Evolutionary conservation across 2,329 filamentous ascomycete genomes (phyloP).

Genomic region (Calonectria montana): DNA sequence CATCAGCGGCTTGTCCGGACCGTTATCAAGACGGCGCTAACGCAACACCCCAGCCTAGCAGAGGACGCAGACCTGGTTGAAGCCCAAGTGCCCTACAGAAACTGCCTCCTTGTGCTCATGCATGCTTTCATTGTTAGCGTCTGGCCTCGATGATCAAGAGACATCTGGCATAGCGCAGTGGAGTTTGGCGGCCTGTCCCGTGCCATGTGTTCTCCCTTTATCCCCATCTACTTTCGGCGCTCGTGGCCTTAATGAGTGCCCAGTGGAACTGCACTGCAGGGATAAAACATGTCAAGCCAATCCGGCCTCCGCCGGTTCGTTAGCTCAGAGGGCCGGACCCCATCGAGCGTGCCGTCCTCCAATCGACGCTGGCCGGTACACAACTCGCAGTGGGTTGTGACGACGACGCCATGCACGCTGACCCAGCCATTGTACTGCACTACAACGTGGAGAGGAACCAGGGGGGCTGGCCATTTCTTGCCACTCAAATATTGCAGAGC

Average conservation of each 20-base stretch:
- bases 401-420: background rate
- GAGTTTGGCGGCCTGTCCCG: background rate
- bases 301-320: background rate
- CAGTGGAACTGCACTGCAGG: background rate
- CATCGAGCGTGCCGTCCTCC: background rate
- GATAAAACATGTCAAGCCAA: background rate
- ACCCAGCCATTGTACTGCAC: background rate
- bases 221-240: background rate
- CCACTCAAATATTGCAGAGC: constrained; percentile 5
- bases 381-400: background rate
- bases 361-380: background rate
- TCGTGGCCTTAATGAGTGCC: background rate
- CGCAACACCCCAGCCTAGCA: background rate
- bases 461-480: background rate
- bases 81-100: background rate
- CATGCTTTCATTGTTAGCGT: background rate
- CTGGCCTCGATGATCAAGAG: background rate
- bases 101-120: background rate
- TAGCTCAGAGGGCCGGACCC: background rate
- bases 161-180: background rate
- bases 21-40: background rate
- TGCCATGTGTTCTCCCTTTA: background rate
- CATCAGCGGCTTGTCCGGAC: background rate
- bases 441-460: background rate
- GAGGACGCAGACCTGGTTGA: background rate